phyloP scores from a whole-genome alignment of 2,329 filamentous ascomycete genomes.

The Thelonectria rubi region DNA sequence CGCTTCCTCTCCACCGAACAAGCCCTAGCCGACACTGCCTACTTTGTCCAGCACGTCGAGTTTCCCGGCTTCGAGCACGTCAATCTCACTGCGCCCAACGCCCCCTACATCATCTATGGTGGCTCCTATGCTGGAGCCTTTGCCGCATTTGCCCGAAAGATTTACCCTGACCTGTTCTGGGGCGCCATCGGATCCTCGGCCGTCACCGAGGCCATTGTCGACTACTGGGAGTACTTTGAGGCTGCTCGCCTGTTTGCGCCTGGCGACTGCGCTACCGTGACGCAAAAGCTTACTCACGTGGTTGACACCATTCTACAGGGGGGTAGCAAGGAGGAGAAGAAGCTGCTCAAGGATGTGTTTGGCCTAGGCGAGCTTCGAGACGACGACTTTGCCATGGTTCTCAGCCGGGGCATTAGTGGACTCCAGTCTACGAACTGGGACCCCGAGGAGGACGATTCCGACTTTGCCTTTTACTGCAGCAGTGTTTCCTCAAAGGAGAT shows the following conservation, averaged over 20 bases:
- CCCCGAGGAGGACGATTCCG: slow-evolving; percentile 52
- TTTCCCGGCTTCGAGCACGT: slow-evolving; percentile 75
- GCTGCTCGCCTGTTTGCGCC: slow-evolving; percentile 60
- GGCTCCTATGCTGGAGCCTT: slow-evolving; percentile 86
- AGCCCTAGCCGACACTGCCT: slow-evolving; percentile 81
- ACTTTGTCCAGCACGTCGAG: slow-evolving; percentile 77
- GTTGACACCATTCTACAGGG: slow-evolving; percentile 62
- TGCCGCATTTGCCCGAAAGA: slow-evolving; percentile 76
- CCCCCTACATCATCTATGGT: slow-evolving; percentile 82
- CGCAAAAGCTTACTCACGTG: slow-evolving; percentile 64
- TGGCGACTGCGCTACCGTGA: slow-evolving; percentile 69
- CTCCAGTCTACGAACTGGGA: slow-evolving; percentile 65
- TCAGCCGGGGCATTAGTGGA: slow-evolving; percentile 53
- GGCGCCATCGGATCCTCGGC: slow-evolving; percentile 83
- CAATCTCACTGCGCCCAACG: slow-evolving; percentile 71
- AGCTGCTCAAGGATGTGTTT: slow-evolving; percentile 58
- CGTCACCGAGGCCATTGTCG: slow-evolving; percentile 78
- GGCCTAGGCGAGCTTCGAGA: slow-evolving; percentile 56
- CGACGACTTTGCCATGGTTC: slow-evolving; percentile 58
- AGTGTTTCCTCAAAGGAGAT: slow-evolving; percentile 53
- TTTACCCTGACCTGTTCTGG: slow-evolving; percentile 83
- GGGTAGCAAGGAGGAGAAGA: slow-evolving; percentile 52
- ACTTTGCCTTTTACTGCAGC: slow-evolving; percentile 59
- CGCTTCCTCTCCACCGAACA: slow-evolving; percentile 88
- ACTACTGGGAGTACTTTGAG: slow-evolving; percentile 74